Base-by-base conservation (phyloP, 2,329 filamentous ascomycete species). In the Aspergillus flavus region DNA sequence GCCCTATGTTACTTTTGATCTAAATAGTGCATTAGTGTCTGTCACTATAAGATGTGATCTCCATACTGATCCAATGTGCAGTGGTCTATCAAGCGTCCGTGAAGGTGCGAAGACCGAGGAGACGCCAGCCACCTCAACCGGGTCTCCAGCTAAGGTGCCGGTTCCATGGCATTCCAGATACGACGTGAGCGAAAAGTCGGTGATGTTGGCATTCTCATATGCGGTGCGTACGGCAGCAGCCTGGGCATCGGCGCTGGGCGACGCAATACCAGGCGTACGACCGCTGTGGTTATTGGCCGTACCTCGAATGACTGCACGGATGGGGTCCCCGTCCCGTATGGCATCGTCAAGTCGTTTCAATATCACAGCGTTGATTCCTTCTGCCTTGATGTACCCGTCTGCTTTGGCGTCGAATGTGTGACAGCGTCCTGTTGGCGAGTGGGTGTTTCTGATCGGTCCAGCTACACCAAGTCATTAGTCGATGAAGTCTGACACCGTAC, bases 81-180 rank as follows among this genome's bases (percentile, higher is more conserved):
- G 41, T 16, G 56, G 56, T 16, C 36, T 30, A 19, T 63, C 52
- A 12, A 21, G 16, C 11, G 52, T 1, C 36, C 45, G 52, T 2
- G 41, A 50, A 4, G 34, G 9, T n/a, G 46, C 55, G 12, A 64
- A 61, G 30, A 55, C 48, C 3, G 54, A 59, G 6, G 52, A 30
- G 60, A 65, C 52, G 2, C 55, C 52, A 16, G 58, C 32, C 32
- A 34, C n/a, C 48, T 61, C 36, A 46, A 60, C n/a, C 5, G 41
- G 36, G 53, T 65, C 56, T 28, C 65, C 65, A 1, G 57, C 61
- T 12, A 45, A 16, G 1, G 75, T 78, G 0, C 75, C 75, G 1
- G 74, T 78, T 57, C 75, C 77, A 43, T 78, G 76, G 28, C 73
- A 72, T 61, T 79, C 75, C 1, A 81, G 64, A 50, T 78, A 75